Conservation (phyloP, 2,329 filamentous ascomycete genomes). For the Calonectria pauciramosa region DNA sequence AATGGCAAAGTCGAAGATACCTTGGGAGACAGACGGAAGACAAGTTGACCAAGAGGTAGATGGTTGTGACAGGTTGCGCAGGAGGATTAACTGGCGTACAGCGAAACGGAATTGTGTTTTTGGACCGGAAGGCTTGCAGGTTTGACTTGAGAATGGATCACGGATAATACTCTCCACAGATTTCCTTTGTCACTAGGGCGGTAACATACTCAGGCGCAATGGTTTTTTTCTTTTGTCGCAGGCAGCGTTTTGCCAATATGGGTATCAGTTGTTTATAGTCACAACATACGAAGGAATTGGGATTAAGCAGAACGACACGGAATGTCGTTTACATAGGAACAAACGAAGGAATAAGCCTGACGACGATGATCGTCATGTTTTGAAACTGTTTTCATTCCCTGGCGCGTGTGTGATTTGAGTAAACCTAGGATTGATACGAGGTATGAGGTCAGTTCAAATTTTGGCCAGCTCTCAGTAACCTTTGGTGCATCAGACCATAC, state of each 20-base stretch:
- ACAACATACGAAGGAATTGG: conserved; percentile 14
- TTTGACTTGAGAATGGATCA: conserved; percentile 23
- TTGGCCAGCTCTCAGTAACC: background rate
- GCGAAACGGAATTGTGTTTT: conserved; percentile 10
- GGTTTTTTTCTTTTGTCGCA: conserved; percentile 10
- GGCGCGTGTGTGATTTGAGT: background rate
- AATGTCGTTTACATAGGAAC: conserved; percentile 19
- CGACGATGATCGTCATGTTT: background rate
- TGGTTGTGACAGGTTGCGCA: background rate
- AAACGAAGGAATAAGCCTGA: conserved; percentile 10
- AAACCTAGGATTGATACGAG: background rate
- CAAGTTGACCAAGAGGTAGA: conserved; percentile 5
- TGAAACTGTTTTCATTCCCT: background rate
- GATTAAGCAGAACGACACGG: conserved; percentile 29
- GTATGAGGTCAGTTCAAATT: background rate
- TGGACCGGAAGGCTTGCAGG: conserved; percentile 5
- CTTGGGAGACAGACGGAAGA: background rate
- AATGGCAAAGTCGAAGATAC: background rate
- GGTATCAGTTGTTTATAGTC: conserved; percentile 16
- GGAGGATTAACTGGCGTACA: conserved; percentile 9
- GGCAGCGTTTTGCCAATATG: conserved; percentile 27
- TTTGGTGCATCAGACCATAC: background rate
- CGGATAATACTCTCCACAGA: conserved; percentile 16
- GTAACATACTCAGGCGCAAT: conserved; percentile 17
- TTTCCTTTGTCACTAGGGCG: conserved; percentile 19